Evolutionary conservation across 1,284 basidiomycete genomes (phyloP).

Genomic region (Ceratobasidium sp.): DNA sequence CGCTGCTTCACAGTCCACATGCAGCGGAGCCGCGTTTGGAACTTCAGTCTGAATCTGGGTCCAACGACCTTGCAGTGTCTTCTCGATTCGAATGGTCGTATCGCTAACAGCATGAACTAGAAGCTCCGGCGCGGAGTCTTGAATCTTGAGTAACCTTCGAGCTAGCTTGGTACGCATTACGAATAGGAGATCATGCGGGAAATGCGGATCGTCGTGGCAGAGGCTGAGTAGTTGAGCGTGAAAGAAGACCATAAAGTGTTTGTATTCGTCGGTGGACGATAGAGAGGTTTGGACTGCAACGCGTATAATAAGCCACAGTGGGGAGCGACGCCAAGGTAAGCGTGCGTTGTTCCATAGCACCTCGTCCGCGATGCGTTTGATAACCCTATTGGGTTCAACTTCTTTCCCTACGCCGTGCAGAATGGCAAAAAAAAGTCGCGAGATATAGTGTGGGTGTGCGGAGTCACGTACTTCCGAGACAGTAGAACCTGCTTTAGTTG

Average conservation of each 20-base stretch:
- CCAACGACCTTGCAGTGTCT: slow-evolving; percentile 56
- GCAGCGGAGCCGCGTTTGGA: not conserved
- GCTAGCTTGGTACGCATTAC: slow-evolving; percentile 58
- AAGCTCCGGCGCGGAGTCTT: slow-evolving; percentile 49
- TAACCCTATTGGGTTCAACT: slow-evolving; percentile 53
- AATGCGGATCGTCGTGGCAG: slow-evolving; percentile 27
- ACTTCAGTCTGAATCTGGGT: not conserved
- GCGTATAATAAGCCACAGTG: slow-evolving; percentile 64
- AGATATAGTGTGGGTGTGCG: slow-evolving; percentile 61
- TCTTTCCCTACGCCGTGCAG: slow-evolving; percentile 56
- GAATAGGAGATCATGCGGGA: slow-evolving; percentile 57
- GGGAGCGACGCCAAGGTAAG: slow-evolving; percentile 64
- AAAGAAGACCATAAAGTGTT: slow-evolving; percentile 63
- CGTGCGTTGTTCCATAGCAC: slow-evolving; percentile 59
- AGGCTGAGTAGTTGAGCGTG: slow-evolving; percentile 56
- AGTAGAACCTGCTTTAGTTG: slow-evolving; percentile 53
- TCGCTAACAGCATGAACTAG: slow-evolving; percentile 49
- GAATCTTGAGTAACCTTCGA: slow-evolving; percentile 60
- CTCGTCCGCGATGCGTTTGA: slow-evolving; percentile 63
- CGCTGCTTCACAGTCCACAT: not conserved
- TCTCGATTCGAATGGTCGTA: slow-evolving; percentile 46
- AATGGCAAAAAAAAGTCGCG: slow-evolving; percentile 61
- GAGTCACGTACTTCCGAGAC: slow-evolving; percentile 55
- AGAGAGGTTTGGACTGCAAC: slow-evolving; percentile 64
- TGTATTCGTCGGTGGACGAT: slow-evolving; percentile 57